These are phyloP conservation scores for Colletotrichum sp. DNA, from an alignment of 2,329 filamentous ascomycete species.

Conservation along the genomic window DNA sequence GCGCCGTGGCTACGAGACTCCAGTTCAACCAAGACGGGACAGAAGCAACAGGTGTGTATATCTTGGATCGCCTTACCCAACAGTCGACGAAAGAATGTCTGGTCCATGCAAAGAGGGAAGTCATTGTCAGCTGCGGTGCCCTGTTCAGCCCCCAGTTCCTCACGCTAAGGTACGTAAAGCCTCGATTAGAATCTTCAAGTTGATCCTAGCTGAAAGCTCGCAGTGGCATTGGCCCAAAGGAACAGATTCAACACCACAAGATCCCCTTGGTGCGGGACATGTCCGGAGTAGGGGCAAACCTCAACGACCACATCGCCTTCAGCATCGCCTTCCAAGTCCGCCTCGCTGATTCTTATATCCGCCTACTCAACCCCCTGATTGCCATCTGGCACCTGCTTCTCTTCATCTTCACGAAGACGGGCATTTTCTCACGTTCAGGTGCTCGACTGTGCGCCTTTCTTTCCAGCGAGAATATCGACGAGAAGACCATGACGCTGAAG, in stretches of 20 bases:
- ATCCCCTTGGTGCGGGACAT: slow-evolving; percentile 28
- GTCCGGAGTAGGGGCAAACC: slow-evolving; percentile 27
- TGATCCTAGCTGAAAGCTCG: background rate
- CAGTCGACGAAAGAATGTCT: slow-evolving; percentile 14
- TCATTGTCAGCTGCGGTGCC: slow-evolving; percentile 33
- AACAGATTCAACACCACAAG: slow-evolving; percentile 19
- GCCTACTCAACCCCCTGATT: slow-evolving; percentile 22
- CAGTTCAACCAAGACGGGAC: slow-evolving; percentile 22
- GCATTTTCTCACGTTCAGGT: slow-evolving; percentile 25
- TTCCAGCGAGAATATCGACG: slow-evolving; percentile 29
- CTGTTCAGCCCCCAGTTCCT: slow-evolving; percentile 34
- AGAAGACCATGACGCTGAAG: slow-evolving; percentile 26
- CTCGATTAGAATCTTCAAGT: background rate
- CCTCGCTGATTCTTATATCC: slow-evolving; percentile 25
- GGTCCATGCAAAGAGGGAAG: slow-evolving; percentile 29
- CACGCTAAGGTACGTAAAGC: slow-evolving; percentile 22
- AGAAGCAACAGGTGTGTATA: slow-evolving; percentile 27
- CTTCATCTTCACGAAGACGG: slow-evolving; percentile 29
- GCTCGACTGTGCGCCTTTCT: slow-evolving; percentile 27
- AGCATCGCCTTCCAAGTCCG: slow-evolving; percentile 30
- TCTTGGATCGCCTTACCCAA: slow-evolving; percentile 15
- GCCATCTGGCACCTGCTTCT: slow-evolving; percentile 31
- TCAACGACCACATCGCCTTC: slow-evolving; percentile 32
- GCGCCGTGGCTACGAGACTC: slow-evolving; percentile 30
- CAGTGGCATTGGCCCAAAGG: slow-evolving; percentile 33